Conservation (phyloP, 2,329 filamentous ascomycete genomes). For the Lachnellula cervina region DNA sequence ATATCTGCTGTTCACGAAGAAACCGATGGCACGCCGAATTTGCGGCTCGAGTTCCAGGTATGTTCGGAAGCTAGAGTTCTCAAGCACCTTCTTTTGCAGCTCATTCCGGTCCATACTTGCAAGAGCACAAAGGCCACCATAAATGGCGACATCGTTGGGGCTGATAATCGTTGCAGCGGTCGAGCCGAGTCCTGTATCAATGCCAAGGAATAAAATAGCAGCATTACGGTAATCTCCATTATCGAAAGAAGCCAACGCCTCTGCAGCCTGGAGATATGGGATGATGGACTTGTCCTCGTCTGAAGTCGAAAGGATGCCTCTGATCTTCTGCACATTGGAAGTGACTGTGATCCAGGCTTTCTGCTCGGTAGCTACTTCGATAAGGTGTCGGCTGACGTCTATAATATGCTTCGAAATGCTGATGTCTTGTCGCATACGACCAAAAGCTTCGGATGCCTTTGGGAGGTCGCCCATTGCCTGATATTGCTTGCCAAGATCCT, state of each 20-base stretch:
- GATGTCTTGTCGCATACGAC: conserved; percentile 85
- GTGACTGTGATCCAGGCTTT: conserved; percentile 70
- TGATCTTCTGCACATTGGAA: conserved; percentile 63
- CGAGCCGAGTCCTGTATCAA: conserved; percentile 40
- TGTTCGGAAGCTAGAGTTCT: conserved; percentile 73
- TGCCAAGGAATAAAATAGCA: conserved; percentile 57
- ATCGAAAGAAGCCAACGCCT: conserved; percentile 57
- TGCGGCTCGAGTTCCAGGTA: conserved; percentile 93
- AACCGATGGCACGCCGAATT: conserved; percentile 81
- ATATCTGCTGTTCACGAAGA: conserved; percentile 89
- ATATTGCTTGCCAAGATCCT: conserved; percentile 82
- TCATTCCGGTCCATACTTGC: conserved; percentile 80
- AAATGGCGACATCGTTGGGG: conserved; percentile 85
- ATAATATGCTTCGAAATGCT: conserved; percentile 77
- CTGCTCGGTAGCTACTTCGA: conserved; percentile 70
- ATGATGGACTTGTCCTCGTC: conserved; percentile 44
- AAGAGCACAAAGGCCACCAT: conserved; percentile 84
- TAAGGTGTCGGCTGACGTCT: conserved; percentile 74
- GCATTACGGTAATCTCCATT: conserved; percentile 58
- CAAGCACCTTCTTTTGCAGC: conserved; percentile 70
- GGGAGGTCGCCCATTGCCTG: conserved; percentile 71
- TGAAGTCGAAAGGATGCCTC: conserved; percentile 37
- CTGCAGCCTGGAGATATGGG: conserved; percentile 52
- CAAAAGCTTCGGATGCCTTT: conserved; percentile 71
- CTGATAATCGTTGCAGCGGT: conserved; percentile 68